Conservation (phyloP, 73 alveolate species). For the Uronychia binucleata region DNA sequence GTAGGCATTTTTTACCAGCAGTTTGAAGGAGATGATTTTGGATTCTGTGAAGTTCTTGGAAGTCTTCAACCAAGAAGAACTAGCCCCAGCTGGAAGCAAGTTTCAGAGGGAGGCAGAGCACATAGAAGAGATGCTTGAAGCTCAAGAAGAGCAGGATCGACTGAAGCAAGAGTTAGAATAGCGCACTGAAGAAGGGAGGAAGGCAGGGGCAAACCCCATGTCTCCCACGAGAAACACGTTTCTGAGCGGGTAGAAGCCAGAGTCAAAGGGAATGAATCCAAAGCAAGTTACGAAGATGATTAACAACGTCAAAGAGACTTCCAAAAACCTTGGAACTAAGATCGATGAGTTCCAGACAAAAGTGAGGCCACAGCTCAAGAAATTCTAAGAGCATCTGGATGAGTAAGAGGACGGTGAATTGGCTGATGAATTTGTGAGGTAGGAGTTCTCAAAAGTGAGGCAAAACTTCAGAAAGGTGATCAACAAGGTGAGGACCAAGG, state of each 20-base stretch:
- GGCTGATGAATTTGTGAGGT: slow-evolving; percentile 27
- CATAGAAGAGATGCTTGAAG: slow-evolving; percentile 13
- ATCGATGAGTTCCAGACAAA: slow-evolving; percentile 36
- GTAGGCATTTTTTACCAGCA: slow-evolving; percentile 5
- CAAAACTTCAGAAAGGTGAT: slow-evolving; percentile 28
- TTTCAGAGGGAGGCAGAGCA: slow-evolving; percentile 26
- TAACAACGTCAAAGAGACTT: slow-evolving; percentile 17
- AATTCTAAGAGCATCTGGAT: slow-evolving; percentile 20
- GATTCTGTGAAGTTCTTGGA: slow-evolving; percentile 29
- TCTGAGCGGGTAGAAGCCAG: slow-evolving; percentile 3
- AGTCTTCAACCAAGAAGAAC: slow-evolving; percentile 26
- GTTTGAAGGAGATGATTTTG: slow-evolving; percentile 31
- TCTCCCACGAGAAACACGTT: not conserved
- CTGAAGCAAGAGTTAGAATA: slow-evolving; percentile 28
- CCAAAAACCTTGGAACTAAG: slow-evolving; percentile 13
- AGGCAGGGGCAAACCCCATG: slow-evolving; percentile 37
- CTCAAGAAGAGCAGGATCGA: slow-evolving; percentile 17
- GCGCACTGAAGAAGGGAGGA: too few relatives aligned
- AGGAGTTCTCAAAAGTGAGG: slow-evolving; percentile 25
- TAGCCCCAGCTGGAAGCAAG: slow-evolving; percentile 33
- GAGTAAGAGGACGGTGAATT: slow-evolving; percentile 39
- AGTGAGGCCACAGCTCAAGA: slow-evolving; percentile 21
- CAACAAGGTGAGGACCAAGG: slow-evolving; percentile 34
- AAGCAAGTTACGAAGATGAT: slow-evolving; percentile 13
- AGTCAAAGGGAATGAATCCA: not conserved